A percentile compares a stretch with the other conserved stretches of the same genome.
Evolutionary conservation across 768 basidiomycete species (phyloP).

Genomic region (Termitomyces bulborhizus): DNA sequence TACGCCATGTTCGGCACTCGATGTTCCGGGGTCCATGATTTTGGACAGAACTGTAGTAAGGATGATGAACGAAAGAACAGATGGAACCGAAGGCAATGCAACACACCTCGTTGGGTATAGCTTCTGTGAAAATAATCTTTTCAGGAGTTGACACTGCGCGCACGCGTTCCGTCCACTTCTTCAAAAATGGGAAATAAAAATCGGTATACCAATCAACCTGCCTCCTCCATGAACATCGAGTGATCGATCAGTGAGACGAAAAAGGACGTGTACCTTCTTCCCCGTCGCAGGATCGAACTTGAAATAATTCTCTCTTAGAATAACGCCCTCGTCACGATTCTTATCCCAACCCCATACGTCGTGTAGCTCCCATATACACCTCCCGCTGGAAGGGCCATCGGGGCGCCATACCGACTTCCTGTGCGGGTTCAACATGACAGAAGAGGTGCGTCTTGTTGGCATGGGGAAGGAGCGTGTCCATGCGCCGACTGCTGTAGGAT

Average conservation of each 20-base stretch:
- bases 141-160: slow-evolving; percentile 38
- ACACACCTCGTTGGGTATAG: slow-evolving; percentile 87
- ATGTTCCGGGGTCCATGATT: slow-evolving; percentile 64
- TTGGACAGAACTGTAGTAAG: slow-evolving; percentile 64
- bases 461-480: slow-evolving; percentile 88
- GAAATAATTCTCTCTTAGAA: slow-evolving; percentile 85
- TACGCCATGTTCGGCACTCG: slow-evolving; percentile 37
- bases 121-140: slow-evolving; percentile 72
- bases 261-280: slow-evolving; percentile 39
- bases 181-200: slow-evolving; percentile 75
- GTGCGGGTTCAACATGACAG: slow-evolving; percentile 52
- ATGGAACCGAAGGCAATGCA: neutral
- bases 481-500: slow-evolving; percentile 69
- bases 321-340: slow-evolving; percentile 58
- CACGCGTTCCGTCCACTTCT: slow-evolving; percentile 60
- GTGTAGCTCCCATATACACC: slow-evolving; percentile 71
- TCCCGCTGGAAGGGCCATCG: slow-evolving; percentile 86
- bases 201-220: slow-evolving; percentile 86
- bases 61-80: neutral
- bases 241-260: too few relatives aligned
- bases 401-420: slow-evolving; percentile 61
- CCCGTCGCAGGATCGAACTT: slow-evolving; percentile 57
- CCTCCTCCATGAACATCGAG: neutral
- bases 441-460: slow-evolving; percentile 65
- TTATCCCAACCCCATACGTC: slow-evolving; percentile 90